phyloP scores from a whole-genome alignment of 2,329 filamentous ascomycete species.

The Sphaerulina populicola region DNA sequence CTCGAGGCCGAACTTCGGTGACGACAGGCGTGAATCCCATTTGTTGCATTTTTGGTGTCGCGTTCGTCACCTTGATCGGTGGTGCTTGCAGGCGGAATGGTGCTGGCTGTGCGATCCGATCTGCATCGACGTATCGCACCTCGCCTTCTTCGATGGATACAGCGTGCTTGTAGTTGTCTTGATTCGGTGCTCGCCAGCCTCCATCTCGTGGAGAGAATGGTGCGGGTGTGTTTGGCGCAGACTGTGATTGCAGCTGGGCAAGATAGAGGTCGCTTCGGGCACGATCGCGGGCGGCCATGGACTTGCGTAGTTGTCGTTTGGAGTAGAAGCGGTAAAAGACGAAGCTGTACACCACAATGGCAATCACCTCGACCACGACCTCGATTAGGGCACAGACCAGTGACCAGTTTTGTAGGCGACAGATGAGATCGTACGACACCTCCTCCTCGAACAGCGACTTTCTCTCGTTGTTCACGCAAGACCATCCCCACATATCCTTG shows the following conservation, averaged over 20 bases:
- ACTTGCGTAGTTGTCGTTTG: conserved; percentile 90
- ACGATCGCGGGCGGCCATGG: conserved; percentile 90
- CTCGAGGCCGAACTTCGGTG: conserved; percentile 17
- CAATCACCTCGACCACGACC: conserved; percentile 82
- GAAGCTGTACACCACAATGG: conserved; percentile 84
- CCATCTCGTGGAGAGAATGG: conserved; percentile 53
- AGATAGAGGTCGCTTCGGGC: conserved; percentile 93
- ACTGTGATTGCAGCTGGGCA: conserved; percentile 59
- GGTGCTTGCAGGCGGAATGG: conserved; percentile 84
- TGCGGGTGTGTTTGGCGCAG: conserved; percentile 80
- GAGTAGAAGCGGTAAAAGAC: conserved; percentile 97
- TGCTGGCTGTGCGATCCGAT: conserved; percentile 38
- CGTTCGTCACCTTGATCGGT: conserved; percentile 65
- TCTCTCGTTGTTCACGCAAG: conserved; percentile 79
- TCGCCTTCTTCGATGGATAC: conserved; percentile 35
- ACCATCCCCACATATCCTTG: conserved; percentile 96
- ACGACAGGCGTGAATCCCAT: conserved; percentile 51
- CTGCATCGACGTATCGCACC: conserved; percentile 54
- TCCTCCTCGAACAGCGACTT: conserved; percentile 67
- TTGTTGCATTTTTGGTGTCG: conserved; percentile 62
- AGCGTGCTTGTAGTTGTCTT: conserved; percentile 35
- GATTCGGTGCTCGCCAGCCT: conserved; percentile 40
- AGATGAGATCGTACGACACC: conserved; percentile 82
- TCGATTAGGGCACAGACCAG: conserved; percentile 97
- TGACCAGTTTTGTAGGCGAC: conserved; percentile 89